A percentile compares a stretch with the other conserved stretches of the same genome.
phyloP scores from a whole-genome alignment of 2,329 filamentous ascomycete genomes.

The Ascochyta pisi region DNA sequence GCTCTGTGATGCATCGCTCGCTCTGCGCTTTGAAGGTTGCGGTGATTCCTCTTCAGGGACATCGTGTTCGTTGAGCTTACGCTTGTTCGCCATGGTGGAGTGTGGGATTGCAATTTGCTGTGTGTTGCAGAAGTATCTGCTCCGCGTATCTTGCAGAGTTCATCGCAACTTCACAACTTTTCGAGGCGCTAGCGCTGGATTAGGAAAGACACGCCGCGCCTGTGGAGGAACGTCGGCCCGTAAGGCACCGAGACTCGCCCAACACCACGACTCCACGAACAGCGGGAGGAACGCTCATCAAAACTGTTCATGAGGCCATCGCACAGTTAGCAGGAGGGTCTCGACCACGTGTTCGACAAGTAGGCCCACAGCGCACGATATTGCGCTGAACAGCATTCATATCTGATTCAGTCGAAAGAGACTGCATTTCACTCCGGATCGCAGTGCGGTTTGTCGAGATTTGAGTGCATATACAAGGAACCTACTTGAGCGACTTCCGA shows the following conservation, averaged over 20 bases:
- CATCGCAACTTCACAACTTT: conserved; percentile 29
- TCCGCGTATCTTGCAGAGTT: conserved; percentile 16
- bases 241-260: no score
- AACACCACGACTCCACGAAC: not conserved
- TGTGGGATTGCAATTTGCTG: conserved; percentile 1
- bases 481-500: no score
- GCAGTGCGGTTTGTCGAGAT: no score
- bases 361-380: not conserved
- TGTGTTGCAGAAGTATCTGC: conserved; percentile 7
- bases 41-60: conserved; percentile 49
- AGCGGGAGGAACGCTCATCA: not conserved
- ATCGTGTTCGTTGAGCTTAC: conserved; percentile 58
- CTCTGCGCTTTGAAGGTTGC: conserved; percentile 22
- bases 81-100: conserved; percentile 45
- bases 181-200: conserved; percentile 21
- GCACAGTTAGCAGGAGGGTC: not conserved
- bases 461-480: no score
- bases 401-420: no score
- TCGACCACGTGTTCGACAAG: not conserved
- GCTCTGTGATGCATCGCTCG: conserved; percentile 33
- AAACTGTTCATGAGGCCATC: not conserved
- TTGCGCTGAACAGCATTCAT: not conserved
- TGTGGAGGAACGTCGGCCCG: conserved; percentile 17
- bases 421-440: no score
- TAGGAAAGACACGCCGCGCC: conserved; percentile 17